Percentiles rank a stretch among this genome's conserved stretches.
Conservation (phyloP, 306 rosid species). For the Lotus japonicus region DNA sequence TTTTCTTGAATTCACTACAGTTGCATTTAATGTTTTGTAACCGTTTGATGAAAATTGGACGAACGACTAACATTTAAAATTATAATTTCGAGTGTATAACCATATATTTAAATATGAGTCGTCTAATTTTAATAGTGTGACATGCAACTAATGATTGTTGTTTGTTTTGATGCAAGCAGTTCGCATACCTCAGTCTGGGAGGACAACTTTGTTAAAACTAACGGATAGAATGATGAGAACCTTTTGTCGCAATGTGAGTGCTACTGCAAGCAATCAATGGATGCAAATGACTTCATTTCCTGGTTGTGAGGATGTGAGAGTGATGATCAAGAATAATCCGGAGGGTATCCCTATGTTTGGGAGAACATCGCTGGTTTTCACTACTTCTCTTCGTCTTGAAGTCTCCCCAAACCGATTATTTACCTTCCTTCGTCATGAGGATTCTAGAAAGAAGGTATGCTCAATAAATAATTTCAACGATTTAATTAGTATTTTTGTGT, state of each 20-base stretch:
- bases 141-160: neutral
- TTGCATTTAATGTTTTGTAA: too few species aligned
- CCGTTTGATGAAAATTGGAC: too few species aligned
- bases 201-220: constrained; percentile 34
- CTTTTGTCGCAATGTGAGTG: constrained; percentile 28
- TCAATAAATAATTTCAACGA: too few species aligned
- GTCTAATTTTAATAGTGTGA: neutral
- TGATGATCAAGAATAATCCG: neutral
- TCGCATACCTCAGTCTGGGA: constrained; percentile 27
- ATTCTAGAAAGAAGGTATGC: constrained; percentile 38
- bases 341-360: constrained; percentile 15
- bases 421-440: constrained; percentile 36
- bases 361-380: constrained; percentile 22
- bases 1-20: too few species aligned
- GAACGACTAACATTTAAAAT: too few species aligned
- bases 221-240: constrained; percentile 49
- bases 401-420: constrained; percentile 31
- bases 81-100: too few species aligned
- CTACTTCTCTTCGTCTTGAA: constrained; percentile 30
- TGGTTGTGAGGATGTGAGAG: constrained; percentile 20
- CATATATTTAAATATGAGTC: neutral
- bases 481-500: too few species aligned
- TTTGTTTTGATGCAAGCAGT: constrained; percentile 17
- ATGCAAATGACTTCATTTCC: neutral
- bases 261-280: constrained; percentile 32